phyloP scores from a whole-genome alignment of 176 grass and related monocot species.

The Miscanthus lutarioriparius region DNA sequence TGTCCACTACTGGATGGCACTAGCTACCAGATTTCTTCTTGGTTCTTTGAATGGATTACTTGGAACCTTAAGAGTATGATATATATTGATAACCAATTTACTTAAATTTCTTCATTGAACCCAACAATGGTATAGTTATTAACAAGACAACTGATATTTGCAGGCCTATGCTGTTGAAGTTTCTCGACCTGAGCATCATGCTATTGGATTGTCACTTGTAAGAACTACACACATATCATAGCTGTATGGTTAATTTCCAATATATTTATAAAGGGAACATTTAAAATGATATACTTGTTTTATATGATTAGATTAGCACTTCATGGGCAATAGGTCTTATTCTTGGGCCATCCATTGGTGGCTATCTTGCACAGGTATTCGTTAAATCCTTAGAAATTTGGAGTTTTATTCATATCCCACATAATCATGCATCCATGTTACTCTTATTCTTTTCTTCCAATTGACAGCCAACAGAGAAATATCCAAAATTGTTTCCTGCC shows the following conservation, averaged over 20 bases:
- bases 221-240: neutral
- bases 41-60: conserved; percentile 65
- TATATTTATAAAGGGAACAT: neutral
- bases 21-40: conserved; percentile 63
- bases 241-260: neutral
- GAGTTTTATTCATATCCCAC: neutral
- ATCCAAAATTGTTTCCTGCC: conserved; percentile 52
- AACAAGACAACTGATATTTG: neutral
- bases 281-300: neutral
- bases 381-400: neutral
- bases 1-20: conserved; percentile 63
- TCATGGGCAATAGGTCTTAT: conserved; percentile 77
- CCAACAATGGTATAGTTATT: neutral
- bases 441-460: neutral
- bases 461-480: conserved; percentile 67
- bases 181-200: conserved; percentile 57
- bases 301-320: conserved; percentile 43
- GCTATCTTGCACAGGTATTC: conserved; percentile 67
- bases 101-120: neutral
- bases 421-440: neutral
- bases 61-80: conserved; percentile 51
- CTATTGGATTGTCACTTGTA: conserved; percentile 67
- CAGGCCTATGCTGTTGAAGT: conserved; percentile 80
- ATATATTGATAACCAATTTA: neutral
- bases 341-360: conserved; percentile 70